Base-by-base conservation (phyloP, 2,329 filamentous ascomycete genomes). In the Beauveria australis region DNA sequence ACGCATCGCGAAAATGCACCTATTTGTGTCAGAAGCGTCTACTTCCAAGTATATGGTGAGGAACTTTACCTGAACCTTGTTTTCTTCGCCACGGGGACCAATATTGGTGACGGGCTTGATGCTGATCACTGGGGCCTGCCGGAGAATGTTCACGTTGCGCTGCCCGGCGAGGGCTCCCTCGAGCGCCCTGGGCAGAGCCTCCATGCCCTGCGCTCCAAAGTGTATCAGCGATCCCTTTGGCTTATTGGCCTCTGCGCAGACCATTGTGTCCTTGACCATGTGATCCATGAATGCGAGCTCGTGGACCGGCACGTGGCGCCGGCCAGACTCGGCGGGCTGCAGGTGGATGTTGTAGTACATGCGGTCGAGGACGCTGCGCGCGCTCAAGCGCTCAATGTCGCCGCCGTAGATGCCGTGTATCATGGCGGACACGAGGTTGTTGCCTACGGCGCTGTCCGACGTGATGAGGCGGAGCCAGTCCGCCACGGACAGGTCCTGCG, bases 371-470 rank as follows among this genome's bases (percentile, higher is more conserved):
- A 87, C 76, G 55, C 84, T 85, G 66, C 84, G 85, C 53, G 84
- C 85, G 72, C 92, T 96, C 55, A 97, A 78, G 69, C 88, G 81
- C 71, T 89, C 85, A 53, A 96, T 84, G 73, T 97, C 89, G 5
- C 94, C 94, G 24, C 92, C 94, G 72, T 95, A 96, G 62, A 97
- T 91, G 47, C 94, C 94, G 73, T 97, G 94, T 58, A 91, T 68
- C 69, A 86, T 75, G 56, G 87, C 91, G 5, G 91, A 96, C 7
- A 85, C 74, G 19, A 96, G 59, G 67, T 95, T 92, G 66, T 94
- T 80, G 16, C 85, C 84, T 7, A 89, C 64, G 40, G 68, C 61
- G 44, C 64, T 59, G 64, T 69, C 70, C 44, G 68, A 67, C 54
- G 63, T 70, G 44, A 74, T 57, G 18, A 65, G 55, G 41, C 70